Conservation (phyloP, 2,329 filamentous ascomycete species). For the Metarhizium anisopliae region DNA sequence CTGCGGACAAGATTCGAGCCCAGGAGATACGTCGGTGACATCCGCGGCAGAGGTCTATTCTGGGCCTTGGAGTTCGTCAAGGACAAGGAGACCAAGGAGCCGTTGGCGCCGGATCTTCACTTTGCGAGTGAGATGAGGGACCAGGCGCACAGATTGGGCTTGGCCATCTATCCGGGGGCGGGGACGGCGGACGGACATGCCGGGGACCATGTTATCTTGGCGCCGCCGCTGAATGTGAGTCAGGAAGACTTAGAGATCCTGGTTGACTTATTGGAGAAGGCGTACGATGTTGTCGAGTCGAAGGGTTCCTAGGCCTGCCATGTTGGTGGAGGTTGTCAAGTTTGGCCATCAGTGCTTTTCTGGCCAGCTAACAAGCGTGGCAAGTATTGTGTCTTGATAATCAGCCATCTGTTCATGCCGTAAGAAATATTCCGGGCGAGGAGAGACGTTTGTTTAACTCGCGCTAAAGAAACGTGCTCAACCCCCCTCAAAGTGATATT, state of each 20-base stretch:
- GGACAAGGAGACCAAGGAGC: constrained; percentile 22
- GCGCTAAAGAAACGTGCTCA: too few relatives aligned
- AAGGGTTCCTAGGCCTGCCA: background rate
- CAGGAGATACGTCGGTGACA: constrained; percentile 47
- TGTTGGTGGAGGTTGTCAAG: background rate
- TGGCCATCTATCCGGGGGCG: constrained; percentile 51
- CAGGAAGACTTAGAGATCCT: constrained; percentile 13
- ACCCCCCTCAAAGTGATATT: too few relatives aligned
- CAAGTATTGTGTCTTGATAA: too few relatives aligned
- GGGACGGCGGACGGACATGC: constrained; percentile 50
- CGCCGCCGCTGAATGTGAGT: constrained; percentile 59
- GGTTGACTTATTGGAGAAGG: constrained; percentile 7
- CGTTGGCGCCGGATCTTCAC: constrained; percentile 21
- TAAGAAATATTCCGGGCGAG: too few relatives aligned
- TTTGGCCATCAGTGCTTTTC: too few relatives aligned
- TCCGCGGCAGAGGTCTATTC: constrained; percentile 49
- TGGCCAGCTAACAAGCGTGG: too few relatives aligned
- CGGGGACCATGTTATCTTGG: constrained; percentile 64
- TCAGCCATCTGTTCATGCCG: too few relatives aligned
- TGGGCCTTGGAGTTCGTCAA: constrained; percentile 37
- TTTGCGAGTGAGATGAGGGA: constrained; percentile 22
- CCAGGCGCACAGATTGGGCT: constrained; percentile 20
- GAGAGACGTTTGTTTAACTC: too few relatives aligned
- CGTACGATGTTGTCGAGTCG: constrained; percentile 7
- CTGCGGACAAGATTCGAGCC: constrained; percentile 32